Evolutionary conservation across 2,329 filamentous ascomycete genomes (phyloP).

Genomic region (Fusarium zealandicum): DNA sequence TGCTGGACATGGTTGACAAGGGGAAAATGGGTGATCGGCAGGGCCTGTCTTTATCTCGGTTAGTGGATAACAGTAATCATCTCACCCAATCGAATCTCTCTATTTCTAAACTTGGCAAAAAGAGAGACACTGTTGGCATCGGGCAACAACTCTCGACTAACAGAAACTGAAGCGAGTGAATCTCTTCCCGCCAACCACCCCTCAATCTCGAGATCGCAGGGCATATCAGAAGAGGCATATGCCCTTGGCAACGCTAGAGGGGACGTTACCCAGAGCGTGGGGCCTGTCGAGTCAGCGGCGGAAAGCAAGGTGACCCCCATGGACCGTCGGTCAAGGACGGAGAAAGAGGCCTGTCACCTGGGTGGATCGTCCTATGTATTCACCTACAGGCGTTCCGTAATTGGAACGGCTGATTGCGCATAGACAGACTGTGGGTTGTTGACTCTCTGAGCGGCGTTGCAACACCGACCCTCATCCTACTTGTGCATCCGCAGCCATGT

Average conservation of each 20-base stretch:
- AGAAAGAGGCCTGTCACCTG: constrained; percentile 25
- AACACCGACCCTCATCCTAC: constrained; percentile 2
- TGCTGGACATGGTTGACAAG: constrained; percentile 8
- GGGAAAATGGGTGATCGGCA: constrained; percentile 7
- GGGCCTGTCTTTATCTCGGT: constrained; percentile 7
- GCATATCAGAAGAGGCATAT: constrained; percentile 15
- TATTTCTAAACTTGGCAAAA: background rate
- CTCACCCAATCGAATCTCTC: background rate
- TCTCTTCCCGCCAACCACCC: background rate
- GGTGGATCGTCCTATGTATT: constrained; percentile 26
- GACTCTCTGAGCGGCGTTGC: constrained; percentile 7
- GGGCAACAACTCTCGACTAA: background rate
- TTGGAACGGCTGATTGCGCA: constrained; percentile 26
- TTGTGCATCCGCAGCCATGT: constrained; percentile 3
- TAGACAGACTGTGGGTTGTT: constrained; percentile 16
- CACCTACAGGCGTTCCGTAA: constrained; percentile 21
- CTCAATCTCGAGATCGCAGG: constrained; percentile 22
- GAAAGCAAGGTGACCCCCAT: constrained; percentile 7
- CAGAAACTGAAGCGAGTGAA: constrained; percentile 8
- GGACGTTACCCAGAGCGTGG: constrained; percentile 18
- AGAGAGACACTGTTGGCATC: background rate
- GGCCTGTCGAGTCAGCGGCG: constrained; percentile 34
- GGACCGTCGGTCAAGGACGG: constrained; percentile 19
- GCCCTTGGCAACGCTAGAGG: constrained; percentile 14
- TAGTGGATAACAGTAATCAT: constrained; percentile 4